phyloP scores from a whole-genome alignment of 441 rosid genomes.

The Euphorbia corollata region DNA sequence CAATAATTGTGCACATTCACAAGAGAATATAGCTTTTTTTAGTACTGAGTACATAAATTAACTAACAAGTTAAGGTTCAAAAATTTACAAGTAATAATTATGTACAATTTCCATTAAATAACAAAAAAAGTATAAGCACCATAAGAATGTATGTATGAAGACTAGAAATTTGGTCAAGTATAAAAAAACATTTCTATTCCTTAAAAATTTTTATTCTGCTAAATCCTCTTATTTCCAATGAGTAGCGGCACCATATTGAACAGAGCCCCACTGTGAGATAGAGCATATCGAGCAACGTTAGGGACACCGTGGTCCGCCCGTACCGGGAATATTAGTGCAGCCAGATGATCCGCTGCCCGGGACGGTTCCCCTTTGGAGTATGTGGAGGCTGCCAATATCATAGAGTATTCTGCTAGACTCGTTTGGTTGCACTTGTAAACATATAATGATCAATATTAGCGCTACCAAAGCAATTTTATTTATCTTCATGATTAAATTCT shows the following conservation, averaged over 20 bases:
- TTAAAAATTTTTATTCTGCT: no score
- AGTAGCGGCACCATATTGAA: conserved; percentile 25
- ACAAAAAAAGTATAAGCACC: no score
- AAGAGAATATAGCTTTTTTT: no score
- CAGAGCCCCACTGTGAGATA: conserved; percentile 22
- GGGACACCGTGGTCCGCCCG: conserved; percentile 34
- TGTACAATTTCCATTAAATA: no score
- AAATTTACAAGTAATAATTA: no score
- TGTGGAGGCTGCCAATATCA: conserved; percentile 26
- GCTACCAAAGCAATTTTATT: conserved; percentile 17
- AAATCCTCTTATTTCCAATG: conserved; percentile 15
- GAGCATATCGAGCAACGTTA: conserved; percentile 24
- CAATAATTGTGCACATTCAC: no score
- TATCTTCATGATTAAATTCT: conserved; percentile 17
- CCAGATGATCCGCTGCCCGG: conserved; percentile 40
- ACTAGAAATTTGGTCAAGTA: no score
- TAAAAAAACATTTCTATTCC: no score
- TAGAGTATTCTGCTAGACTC: conserved; percentile 31
- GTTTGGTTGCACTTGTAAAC: conserved; percentile 25
- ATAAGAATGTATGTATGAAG: no score
- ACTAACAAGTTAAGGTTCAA: no score
- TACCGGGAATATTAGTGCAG: conserved; percentile 54
- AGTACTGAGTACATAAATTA: no score
- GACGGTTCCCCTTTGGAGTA: conserved; percentile 37
- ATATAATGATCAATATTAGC: conserved; percentile 17